Conservation (phyloP, 768 basidiomycete genomes). For the Trametes sanguinea region DNA sequence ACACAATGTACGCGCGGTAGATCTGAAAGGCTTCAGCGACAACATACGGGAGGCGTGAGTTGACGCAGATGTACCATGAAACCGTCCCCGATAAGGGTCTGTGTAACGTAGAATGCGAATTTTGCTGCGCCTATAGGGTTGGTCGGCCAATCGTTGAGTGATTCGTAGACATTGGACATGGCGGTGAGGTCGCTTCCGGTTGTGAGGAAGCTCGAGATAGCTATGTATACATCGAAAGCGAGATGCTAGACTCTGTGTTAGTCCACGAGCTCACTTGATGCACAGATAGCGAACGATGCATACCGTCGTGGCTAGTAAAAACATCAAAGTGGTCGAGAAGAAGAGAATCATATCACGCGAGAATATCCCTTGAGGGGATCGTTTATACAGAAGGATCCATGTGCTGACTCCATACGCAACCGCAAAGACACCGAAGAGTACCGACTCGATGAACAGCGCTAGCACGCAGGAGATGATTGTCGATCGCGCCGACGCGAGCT, state of each 20-base stretch:
- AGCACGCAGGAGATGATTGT: slow-evolving; percentile 7
- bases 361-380: slow-evolving; percentile 3
- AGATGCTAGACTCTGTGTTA: not conserved
- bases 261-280: not conserved
- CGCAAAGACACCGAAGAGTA: slow-evolving; percentile 12
- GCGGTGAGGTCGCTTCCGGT: not conserved
- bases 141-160: slow-evolving; percentile 12
- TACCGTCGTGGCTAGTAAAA: slow-evolving; percentile 5
- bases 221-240: slow-evolving; percentile 9
- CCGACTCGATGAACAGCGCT: slow-evolving; percentile 11
- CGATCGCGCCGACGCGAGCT: not conserved
- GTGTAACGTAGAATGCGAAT: slow-evolving; percentile 13
- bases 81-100: slow-evolving; percentile 12
- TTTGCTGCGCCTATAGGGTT: slow-evolving; percentile 11
- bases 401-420: slow-evolving; percentile 9
- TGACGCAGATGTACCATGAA: slow-evolving; percentile 6
- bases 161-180: not conserved
- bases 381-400: slow-evolving; percentile 16
- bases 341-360: slow-evolving; percentile 6
- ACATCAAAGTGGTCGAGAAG: slow-evolving; percentile 9
- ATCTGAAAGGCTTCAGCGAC: not conserved
- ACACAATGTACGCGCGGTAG: slow-evolving; percentile 17
- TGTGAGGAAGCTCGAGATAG: slow-evolving; percentile 7
- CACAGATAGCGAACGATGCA: not conserved
- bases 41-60: not conserved